Conservation (phyloP, 257 asterid species). For the Forsythia suspensa region DNA sequence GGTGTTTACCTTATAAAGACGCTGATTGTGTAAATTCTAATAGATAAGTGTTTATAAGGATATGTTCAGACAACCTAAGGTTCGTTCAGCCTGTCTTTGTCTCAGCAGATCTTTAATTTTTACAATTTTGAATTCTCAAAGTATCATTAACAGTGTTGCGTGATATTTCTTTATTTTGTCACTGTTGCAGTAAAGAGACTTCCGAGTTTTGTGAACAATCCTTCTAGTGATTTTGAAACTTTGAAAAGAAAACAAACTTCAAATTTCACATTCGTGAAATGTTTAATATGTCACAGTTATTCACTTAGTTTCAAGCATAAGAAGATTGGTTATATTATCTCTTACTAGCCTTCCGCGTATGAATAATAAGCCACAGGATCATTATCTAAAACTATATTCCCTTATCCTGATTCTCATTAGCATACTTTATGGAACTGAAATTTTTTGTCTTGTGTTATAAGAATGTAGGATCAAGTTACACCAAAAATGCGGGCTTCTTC, state of each 20-base stretch:
- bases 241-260: neutral
- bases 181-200: neutral
- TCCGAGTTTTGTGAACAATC: neutral
- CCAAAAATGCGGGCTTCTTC: too few relatives aligned
- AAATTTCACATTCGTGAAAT: neutral
- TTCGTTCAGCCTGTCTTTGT: neutral
- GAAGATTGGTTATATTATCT: neutral
- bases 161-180: neutral
- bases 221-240: neutral
- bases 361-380: neutral
- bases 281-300: neutral
- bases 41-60: neutral
- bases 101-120: neutral
- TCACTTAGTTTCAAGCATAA: neutral
- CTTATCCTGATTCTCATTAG: neutral
- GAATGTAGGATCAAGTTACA: neutral
- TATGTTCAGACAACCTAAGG: neutral
- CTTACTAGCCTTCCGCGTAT: neutral
- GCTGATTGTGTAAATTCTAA: neutral
- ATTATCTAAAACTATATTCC: too few relatives aligned
- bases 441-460: neutral
- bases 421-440: neutral
- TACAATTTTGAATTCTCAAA: too few relatives aligned
- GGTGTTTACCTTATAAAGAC: neutral
- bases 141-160: neutral